Conservation (phyloP, 768 basidiomycete species). For the Scleroderma bovista region DNA sequence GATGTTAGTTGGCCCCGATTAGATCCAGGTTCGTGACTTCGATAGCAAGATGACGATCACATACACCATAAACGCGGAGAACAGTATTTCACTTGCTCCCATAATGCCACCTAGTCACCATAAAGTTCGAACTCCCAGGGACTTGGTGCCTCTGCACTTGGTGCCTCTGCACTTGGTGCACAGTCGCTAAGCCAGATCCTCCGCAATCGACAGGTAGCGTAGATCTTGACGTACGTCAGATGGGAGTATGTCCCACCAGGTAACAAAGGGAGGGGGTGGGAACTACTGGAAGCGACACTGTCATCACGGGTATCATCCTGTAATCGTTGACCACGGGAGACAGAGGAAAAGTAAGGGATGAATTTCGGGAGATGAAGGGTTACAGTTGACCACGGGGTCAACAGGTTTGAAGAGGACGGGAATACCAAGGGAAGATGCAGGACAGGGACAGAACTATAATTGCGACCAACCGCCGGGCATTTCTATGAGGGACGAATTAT, state of each 20-base stretch:
- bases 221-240: constrained; percentile 67
- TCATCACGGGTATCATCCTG: constrained; percentile 15
- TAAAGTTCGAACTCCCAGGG: constrained; percentile 81
- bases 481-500: constrained; percentile 35
- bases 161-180: constrained; percentile 45
- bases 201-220: constrained; percentile 71
- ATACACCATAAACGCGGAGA: not conserved
- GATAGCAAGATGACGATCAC: not conserved
- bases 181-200: constrained; percentile 71
- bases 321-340: constrained; percentile 26
- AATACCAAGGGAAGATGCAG: constrained; percentile 70
- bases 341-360: constrained; percentile 56
- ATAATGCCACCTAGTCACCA: constrained; percentile 26
- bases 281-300: constrained; percentile 4
- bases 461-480: constrained; percentile 45
- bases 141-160: constrained; percentile 35
- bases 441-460: constrained; percentile 40
- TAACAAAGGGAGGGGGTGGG: constrained; percentile 16
- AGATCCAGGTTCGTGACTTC: not conserved
- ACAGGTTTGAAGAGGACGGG: constrained; percentile 44
- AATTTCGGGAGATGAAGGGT: constrained; percentile 54
- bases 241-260: constrained; percentile 60
- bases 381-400: constrained; percentile 70
- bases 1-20: not conserved
- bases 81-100: not conserved